phyloP scores from a whole-genome alignment of 2,329 filamentous ascomycete species.

The Aspergillus sergii region DNA sequence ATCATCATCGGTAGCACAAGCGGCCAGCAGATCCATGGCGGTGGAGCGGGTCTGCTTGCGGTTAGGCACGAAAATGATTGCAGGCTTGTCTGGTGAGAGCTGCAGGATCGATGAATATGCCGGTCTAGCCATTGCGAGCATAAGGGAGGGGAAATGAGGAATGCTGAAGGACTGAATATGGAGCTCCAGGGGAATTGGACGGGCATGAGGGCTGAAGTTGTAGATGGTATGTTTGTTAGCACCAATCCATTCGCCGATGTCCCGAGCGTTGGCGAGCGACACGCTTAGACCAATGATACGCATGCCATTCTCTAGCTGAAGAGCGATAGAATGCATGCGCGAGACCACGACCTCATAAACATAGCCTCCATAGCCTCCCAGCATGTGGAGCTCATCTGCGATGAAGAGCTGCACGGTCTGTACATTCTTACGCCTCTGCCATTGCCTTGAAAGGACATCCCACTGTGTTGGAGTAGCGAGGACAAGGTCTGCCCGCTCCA shows the following conservation, averaged over 20 bases:
- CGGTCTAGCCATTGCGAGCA: slow-evolving; percentile 98
- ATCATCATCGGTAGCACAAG: slow-evolving; percentile 83
- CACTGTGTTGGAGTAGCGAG: slow-evolving; percentile 92
- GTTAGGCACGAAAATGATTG: slow-evolving; percentile 88
- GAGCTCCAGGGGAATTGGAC: slow-evolving; percentile 85
- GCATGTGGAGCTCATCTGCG: slow-evolving; percentile 90
- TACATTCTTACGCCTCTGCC: slow-evolving; percentile 95
- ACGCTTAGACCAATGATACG: slow-evolving; percentile 89
- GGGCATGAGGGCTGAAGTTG: slow-evolving; percentile 93
- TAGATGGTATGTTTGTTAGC: slow-evolving; percentile 98
- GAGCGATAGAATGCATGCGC: slow-evolving; percentile 93
- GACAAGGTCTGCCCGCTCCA: slow-evolving; percentile 85
- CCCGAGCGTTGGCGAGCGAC: slow-evolving; percentile 87
- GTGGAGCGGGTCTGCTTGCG: slow-evolving; percentile 90
- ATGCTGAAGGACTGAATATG: slow-evolving; percentile 95
- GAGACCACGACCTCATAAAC: slow-evolving; percentile 97
- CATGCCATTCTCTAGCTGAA: slow-evolving; percentile 80
- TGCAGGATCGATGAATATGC: slow-evolving; percentile 87
- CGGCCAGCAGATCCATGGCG: slow-evolving; percentile 82
- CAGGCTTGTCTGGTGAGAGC: slow-evolving; percentile 84
- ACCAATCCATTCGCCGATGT: slow-evolving; percentile 97
- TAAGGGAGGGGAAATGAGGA: slow-evolving; percentile 94
- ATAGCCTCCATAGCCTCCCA: slow-evolving; percentile 83
- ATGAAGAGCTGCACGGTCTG: slow-evolving; percentile 89
- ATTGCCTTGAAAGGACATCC: slow-evolving; percentile 94